Base-by-base conservation (phyloP, 2,329 filamentous ascomycete species). In the Fusarium duplospermum region DNA sequence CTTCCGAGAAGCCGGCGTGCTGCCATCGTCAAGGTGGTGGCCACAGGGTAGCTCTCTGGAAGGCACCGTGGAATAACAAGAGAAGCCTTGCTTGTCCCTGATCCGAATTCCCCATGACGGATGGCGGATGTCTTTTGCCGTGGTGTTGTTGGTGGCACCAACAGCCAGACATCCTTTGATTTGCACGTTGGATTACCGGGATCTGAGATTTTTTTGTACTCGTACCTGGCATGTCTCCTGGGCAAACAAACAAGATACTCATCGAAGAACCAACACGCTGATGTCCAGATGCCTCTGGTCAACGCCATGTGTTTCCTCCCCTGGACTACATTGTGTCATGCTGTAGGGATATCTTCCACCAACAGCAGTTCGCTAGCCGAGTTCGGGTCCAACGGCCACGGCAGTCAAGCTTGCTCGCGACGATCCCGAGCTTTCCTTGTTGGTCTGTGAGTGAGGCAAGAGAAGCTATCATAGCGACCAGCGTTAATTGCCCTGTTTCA, bases 201-300 rank as follows among this genome's bases (percentile, higher is more conserved):
- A 31, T 24, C 24, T 33, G 38, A 59, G 24, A 33, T 56, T n/a
- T 40, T 20, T n/a, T 40, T 24, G 47, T 47, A 24, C 27, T 27
- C 13, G 40, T 20, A 31, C 56, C 40, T 70, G 65, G 68, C 47
- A 69, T 72, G 64, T 40, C 20, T 24, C 16, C 16, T 14, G 8
- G 47, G 36, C 56, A 62, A 71, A 62, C 59, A 72, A 67, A 69
- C 57, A 50, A 70, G 66, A 75, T 50, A 64, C 16, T n/a, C 9
- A 27, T 42, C 52, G 24, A 56, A 50, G 11, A 63, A 54, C 29
- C 56, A 60, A 50, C 65, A 52, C 29, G 10, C 33, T 60, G 47
- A 62, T 71, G 62, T 54, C 50, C 29, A 24, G 33, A 20, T 38
- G 35, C 20, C 61, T 36, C 54, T 63, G 31, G 4, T 61, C 52